Evolutionary conservation across 2,329 filamentous ascomycete species (phyloP), one percentile per base, ranked within the genome.

Genomic region (Fonsecaea nubica): DNA sequence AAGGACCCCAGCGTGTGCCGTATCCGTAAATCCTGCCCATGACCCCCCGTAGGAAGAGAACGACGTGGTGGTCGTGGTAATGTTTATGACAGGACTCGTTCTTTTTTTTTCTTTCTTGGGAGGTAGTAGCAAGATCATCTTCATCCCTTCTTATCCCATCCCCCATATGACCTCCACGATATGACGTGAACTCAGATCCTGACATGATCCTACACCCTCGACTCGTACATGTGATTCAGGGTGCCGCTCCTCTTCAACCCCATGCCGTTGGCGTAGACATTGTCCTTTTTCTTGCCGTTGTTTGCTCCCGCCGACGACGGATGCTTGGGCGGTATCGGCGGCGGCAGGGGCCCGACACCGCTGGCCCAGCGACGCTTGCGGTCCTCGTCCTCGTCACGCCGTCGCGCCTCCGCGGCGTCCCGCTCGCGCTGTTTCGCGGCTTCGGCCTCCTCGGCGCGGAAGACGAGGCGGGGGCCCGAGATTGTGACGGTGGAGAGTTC

Each of bases 191-290:
- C 25, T 2, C 25, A 25, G 2, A 25, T 2, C 25, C 25, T 25
- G 25, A 25, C 25, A 25, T 25, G 25, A 25, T 25, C 25, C 25
- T 25, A 25, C 5, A 66, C 57, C 50, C 63, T 66, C 3, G 68
- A 65, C 56, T 70, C 68, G 30, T 70, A 70, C 68, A 70, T 70
- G 53, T 70, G 58, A 59, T 70, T 70, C 15, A 70, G 52, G 12
- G 68, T 70, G 4, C 57, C 57, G 30, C 48, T 70, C 30, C 68
- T 63, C 60, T 67, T 62, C 60, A 70, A 33, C 13, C 56, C 63
- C 62, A 68, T 65, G 13, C 58, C 63, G 35, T 70, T 68, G 25
- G 65, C 65, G 50, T 66, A 70, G 60, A 66, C 64, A 40, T 68
- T 66, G 68, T 70, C 65, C 9, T 59, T 61, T 21, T 65, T 65